Evolutionary conservation across 768 basidiomycete species (phyloP).

Genomic region (Tubosaeta sp.): DNA sequence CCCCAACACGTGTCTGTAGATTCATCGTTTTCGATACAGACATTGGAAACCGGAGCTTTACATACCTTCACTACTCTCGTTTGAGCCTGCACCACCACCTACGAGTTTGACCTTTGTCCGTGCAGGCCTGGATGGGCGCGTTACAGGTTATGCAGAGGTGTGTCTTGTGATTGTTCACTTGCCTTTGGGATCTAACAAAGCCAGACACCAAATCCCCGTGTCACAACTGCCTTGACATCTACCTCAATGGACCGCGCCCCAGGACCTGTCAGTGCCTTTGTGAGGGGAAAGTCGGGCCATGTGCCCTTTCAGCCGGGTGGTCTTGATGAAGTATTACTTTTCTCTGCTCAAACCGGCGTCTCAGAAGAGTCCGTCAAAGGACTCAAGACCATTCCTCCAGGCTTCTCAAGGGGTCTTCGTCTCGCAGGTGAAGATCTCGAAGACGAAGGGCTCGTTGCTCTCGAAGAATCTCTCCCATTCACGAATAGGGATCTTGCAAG

Average conservation of each 20-base stretch:
- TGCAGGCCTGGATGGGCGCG: constrained; percentile 71
- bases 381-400: constrained; percentile 74
- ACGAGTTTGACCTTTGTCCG: constrained; percentile 72
- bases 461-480: constrained; percentile 22
- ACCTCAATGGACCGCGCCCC: constrained; percentile 85
- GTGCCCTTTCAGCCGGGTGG: constrained; percentile 96
- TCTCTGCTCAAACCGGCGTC: constrained; percentile 25
- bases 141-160: constrained; percentile 82
- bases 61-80: constrained; percentile 58
- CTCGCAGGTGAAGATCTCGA: constrained; percentile 56
- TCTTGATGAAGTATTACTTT: constrained; percentile 57
- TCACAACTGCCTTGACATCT: constrained; percentile 73
- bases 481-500: constrained; percentile 15
- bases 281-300: constrained; percentile 89
- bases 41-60: constrained; percentile 67
- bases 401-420: constrained; percentile 74
- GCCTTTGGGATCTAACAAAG: constrained; percentile 5
- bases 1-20: constrained; percentile 5
- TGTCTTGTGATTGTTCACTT: constrained; percentile 12
- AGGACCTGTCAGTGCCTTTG: constrained; percentile 73
- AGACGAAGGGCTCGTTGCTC: constrained; percentile 37
- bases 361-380: constrained; percentile 38
- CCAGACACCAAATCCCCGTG: constrained; percentile 52
- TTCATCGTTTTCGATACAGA: constrained; percentile 35
- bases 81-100: constrained; percentile 69